Evolutionary conservation across 257 asterid genomes (phyloP), one percentile per base, ranked within the genome.

Genomic region (Petunia secreta): DNA sequence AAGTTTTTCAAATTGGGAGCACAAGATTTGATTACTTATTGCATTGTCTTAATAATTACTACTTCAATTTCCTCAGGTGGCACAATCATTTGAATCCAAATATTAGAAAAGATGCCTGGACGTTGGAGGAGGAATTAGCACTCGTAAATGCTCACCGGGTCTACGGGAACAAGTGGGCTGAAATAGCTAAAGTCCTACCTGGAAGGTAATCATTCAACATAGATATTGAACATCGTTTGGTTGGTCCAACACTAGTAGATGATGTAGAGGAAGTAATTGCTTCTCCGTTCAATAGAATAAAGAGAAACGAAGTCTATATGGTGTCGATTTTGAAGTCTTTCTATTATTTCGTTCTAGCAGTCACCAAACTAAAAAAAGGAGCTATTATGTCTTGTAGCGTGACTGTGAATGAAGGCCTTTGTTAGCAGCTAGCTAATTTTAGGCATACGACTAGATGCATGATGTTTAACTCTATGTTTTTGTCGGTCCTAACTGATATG

Each of bases 161-260:
- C 52, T 84, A 93, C 84, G 98, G 98, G 85, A 95, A 95, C 83
- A 95, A 95, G 87, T 95, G 99, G 99, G 98, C 99, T 83, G 98
- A 95, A 88, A 87, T 93, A 77, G 98, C 99, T 55, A 95, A 89
- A 89, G 93, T 92, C 84, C 86, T 95, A 63, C 98, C 98, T 50
- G 98, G 98, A 84, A 92, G 99, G 99, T 93, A 93, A 63, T 37
- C 83, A 64, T 64, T 64, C 71, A 64, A 2, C 48, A 64, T 14
- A 11, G 5, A 64, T 38, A 64, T 39, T 38, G 48, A 38, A 11
- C 71, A 64, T 64, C 25, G 10, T 63, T 63, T 10, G 25, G 48
- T 63, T 44, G 39, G 71, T 38, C 14, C 48, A 63, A 63, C 25
- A 63, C 9, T 2, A 9, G 48, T 37, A 38, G 25, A 63, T 63